Base-by-base conservation (phyloP, 345 rosid genomes). In the Citrus reticulata region DNA sequence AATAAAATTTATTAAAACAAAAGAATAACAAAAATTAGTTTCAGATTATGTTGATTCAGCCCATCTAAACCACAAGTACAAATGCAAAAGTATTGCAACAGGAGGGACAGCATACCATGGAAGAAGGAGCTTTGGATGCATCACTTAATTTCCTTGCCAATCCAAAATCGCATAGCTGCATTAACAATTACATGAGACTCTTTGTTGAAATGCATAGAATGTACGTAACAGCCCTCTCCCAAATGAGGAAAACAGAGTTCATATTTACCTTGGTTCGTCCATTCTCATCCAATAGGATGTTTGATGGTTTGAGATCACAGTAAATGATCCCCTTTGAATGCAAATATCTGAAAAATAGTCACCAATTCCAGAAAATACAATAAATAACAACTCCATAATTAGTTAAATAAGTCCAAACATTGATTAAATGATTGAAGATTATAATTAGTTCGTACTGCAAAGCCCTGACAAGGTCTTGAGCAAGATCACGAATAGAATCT, bases 91-190 rank as follows among this genome's bases (percentile, higher is more conserved):
- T 13, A 49, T 24, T 35, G 69, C 22, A 64, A 55, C 24, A 35
- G 49, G 24, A 70, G 72, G 54, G 76, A 68, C 16, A 73, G 62
- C 89, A 24, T 90, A 96, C 99, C 95, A 79, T 74, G 72, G 97
- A 84, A 54, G 95, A 80, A 81, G 90, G 88, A 73, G 88, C 85
- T 86, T 86, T 91, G 16, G 98, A 85, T 77, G 93, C 88, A 77
- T 91, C 97, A 75, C 88, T 90, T 79, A 93, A 81, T 81, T 87
- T 93, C 84, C 97, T 92, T 70, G 98, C 90, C 86, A 96, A 86
- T 78, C 98, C 99, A 86, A 96, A 94, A 86, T 96, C 99, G 63
- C 99, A 96, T 40, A 96, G 89, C 99, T 96, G 97, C 87, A 88
- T 78, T 73, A 46, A 82, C 46, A 85, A 70, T 66, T 73, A 30